Conservation (phyloP, 1,284 basidiomycete species). For the Phlebopus sp. region DNA sequence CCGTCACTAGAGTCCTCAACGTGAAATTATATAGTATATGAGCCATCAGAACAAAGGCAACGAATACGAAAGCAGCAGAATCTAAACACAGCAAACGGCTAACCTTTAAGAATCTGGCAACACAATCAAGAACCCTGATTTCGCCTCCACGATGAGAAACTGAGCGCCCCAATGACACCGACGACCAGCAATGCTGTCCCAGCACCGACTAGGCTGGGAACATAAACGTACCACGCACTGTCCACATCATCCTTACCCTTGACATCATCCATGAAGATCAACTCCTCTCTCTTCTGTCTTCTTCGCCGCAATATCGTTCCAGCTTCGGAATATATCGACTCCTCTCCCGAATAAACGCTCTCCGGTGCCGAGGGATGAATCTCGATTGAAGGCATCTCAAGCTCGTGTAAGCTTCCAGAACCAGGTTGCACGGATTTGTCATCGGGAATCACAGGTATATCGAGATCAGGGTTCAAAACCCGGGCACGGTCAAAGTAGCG, state of each 20-base stretch:
- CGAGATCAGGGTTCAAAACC: constrained; percentile 53
- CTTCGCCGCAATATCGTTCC: constrained; percentile 41
- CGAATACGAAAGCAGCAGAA: neutral
- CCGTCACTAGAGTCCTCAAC: no score
- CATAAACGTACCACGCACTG: constrained; percentile 71
- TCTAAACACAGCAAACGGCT: constrained; percentile 2
- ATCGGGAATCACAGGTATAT: constrained; percentile 62
- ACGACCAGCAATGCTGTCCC: constrained; percentile 76
- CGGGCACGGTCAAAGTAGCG: constrained; percentile 69
- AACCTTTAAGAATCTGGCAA: neutral
- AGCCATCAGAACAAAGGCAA: neutral
- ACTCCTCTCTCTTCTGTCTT: constrained; percentile 48
- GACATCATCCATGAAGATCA: constrained; percentile 45
- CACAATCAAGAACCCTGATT: constrained; percentile 51
- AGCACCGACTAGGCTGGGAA: constrained; percentile 73
- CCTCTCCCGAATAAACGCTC: constrained; percentile 32
- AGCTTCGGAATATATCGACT: constrained; percentile 34
- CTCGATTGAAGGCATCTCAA: constrained; percentile 64
- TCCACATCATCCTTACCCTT: constrained; percentile 55
- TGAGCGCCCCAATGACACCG: constrained; percentile 69
- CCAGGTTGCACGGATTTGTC: constrained; percentile 36
- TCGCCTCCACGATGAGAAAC: constrained; percentile 73
- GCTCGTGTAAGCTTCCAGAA: constrained; percentile 35
- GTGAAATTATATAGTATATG: neutral
- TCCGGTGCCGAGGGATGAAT: constrained; percentile 37